Conservation (phyloP, 1,139 yeast genomes). For the Geotrichum bryndzae region DNA sequence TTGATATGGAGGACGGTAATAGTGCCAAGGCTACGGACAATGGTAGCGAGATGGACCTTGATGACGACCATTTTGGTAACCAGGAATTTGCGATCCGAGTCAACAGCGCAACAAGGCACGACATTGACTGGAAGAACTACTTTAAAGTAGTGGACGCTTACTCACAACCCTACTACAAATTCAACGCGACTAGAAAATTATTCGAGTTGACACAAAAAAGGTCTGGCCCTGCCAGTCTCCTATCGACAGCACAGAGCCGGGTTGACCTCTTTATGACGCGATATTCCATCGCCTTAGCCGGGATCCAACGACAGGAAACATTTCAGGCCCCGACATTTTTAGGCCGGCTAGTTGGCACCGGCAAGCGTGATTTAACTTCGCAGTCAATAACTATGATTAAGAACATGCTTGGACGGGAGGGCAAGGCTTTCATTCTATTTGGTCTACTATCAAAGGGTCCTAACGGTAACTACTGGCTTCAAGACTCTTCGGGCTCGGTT, state of each 20-base stretch:
- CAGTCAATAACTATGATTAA: slow-evolving; percentile 69
- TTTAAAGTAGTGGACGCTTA: slow-evolving; percentile 61
- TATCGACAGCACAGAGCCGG: slow-evolving; percentile 34
- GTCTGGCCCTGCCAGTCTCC: slow-evolving; percentile 28
- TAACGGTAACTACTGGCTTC: slow-evolving; percentile 66
- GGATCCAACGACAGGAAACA: slow-evolving; percentile 67
- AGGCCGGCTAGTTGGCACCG: slow-evolving; percentile 19
- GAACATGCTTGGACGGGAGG: slow-evolving; percentile 79
- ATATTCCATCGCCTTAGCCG: slow-evolving; percentile 57
- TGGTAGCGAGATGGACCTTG: neutral
- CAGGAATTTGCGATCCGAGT: neutral
- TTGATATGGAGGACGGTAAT: slow-evolving; percentile 20
- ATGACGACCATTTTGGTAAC: neutral
- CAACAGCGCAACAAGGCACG: slow-evolving; percentile 3
- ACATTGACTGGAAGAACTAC: slow-evolving; percentile 63
- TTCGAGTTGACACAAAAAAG: slow-evolving; percentile 39
- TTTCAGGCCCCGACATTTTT: slow-evolving; percentile 47
- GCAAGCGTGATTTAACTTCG: slow-evolving; percentile 26
- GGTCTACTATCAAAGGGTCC: slow-evolving; percentile 65
- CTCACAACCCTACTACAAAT: slow-evolving; percentile 59
- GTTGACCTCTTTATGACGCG: slow-evolving; percentile 41
- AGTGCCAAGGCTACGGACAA: neutral
- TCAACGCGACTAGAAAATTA: slow-evolving; percentile 61
- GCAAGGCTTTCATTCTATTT: slow-evolving; percentile 64
- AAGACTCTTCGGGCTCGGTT: slow-evolving; percentile 77